phyloP scores from a whole-genome alignment of 2,329 filamentous ascomycete genomes.

The Hirsutella minnesotensis region DNA sequence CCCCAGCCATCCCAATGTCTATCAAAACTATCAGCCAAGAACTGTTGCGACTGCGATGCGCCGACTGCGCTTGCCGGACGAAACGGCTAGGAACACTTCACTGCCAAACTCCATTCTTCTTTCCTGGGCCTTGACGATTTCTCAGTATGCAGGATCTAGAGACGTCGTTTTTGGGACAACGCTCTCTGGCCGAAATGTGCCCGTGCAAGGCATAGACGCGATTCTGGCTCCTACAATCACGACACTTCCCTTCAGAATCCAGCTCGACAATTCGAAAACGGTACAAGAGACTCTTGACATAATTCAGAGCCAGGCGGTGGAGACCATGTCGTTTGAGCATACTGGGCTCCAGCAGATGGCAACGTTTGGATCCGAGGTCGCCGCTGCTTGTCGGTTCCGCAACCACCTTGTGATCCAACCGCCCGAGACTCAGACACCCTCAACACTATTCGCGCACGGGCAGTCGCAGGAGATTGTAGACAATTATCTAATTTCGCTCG shows the following conservation, averaged over 20 bases:
- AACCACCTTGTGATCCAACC: constrained; percentile 18
- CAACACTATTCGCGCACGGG: constrained; percentile 1
- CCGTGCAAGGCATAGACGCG: constrained; percentile 9
- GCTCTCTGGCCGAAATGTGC: constrained; percentile 23
- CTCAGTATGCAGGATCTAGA: constrained; percentile 28
- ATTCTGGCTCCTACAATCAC: constrained; percentile 22
- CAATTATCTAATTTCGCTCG: not conserved
- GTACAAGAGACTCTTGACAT: constrained; percentile 5
- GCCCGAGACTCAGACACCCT: not conserved
- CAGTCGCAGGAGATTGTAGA: constrained; percentile 2
- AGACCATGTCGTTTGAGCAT: constrained; percentile 10
- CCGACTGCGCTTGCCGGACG: constrained; percentile 17
- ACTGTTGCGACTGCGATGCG: constrained; percentile 22
- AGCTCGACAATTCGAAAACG: constrained; percentile 13
- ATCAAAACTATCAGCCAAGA: constrained; percentile 29
- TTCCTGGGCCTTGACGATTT: constrained; percentile 38
- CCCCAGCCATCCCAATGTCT: constrained; percentile 24
- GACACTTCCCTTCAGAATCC: constrained; percentile 28
- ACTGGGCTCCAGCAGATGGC: constrained; percentile 11
- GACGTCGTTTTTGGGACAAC: constrained; percentile 32
- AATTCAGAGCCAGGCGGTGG: constrained; percentile 7
- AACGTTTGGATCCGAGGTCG: constrained; percentile 4
- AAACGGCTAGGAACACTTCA: constrained; percentile 14
- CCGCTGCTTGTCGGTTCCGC: constrained; percentile 13
- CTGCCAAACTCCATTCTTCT: constrained; percentile 14